Evolutionary conservation across 2,329 filamentous ascomycete species (phyloP).

Genomic region (Pyrenophora seminiperda): DNA sequence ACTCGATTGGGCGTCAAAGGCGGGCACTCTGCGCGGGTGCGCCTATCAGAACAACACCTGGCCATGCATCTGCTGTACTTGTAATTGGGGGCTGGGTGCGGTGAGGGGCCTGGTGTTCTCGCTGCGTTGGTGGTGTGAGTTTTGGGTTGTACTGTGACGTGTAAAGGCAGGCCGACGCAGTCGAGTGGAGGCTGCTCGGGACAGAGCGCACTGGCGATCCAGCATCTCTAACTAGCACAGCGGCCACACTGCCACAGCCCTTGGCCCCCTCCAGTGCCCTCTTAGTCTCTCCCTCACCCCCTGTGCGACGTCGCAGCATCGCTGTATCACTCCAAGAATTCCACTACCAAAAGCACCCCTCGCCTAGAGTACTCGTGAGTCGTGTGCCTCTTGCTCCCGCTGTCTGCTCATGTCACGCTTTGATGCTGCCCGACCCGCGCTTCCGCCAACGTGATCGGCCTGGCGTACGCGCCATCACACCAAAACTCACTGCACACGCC

Average conservation of each 20-base stretch:
- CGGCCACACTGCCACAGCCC: too few relatives aligned
- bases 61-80: slow-evolving; percentile 34
- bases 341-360: too few relatives aligned
- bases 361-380: too few relatives aligned
- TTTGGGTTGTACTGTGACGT: slow-evolving; percentile 28
- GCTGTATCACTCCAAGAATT: neutral
- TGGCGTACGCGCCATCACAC: neutral
- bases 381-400: too few relatives aligned
- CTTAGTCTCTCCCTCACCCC: neutral
- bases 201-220: neutral
- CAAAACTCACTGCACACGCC: neutral
- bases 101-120: slow-evolving; percentile 12
- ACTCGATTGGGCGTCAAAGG: slow-evolving; percentile 37
- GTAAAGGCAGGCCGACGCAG: slow-evolving; percentile 7
- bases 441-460: neutral
- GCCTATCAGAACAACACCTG: slow-evolving; percentile 40
- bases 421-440: neutral
- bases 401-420: neutral
- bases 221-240: too few relatives aligned
- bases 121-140: slow-evolving; percentile 15
- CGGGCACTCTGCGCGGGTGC: slow-evolving; percentile 31
- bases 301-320: too few relatives aligned
- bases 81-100: slow-evolving; percentile 16
- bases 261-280: neutral
- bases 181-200: slow-evolving; percentile 9